Conservation (phyloP, 441 rosid genomes). For the Adansonia grandidieri region DNA sequence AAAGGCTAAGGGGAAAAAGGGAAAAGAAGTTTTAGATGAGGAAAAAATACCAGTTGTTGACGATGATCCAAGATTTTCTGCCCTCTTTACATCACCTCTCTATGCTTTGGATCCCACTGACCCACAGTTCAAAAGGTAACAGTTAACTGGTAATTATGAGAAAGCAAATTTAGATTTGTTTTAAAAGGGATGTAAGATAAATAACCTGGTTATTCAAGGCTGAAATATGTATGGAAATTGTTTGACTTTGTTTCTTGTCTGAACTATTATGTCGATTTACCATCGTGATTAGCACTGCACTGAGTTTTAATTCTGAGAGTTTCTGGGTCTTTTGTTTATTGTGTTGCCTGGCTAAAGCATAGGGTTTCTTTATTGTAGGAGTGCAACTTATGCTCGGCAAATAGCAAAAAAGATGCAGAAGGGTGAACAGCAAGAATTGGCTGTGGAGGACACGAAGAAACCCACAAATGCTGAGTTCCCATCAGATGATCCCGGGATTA, state of each 20-base stretch:
- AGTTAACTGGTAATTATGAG: constrained; percentile 42
- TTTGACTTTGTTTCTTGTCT: neutral
- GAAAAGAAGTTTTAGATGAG: constrained; percentile 53
- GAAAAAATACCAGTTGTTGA: constrained; percentile 66
- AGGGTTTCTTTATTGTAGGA: constrained; percentile 53
- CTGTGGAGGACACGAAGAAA: constrained; percentile 28
- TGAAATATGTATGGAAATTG: neutral
- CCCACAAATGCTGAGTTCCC: constrained; percentile 28
- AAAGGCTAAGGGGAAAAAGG: constrained; percentile 57
- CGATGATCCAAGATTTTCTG: constrained; percentile 75
- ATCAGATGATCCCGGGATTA: constrained; percentile 30
- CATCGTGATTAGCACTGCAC: neutral
- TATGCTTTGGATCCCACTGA: constrained; percentile 92
- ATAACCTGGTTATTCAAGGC: neutral
- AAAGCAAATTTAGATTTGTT: neutral
- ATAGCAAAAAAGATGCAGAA: constrained; percentile 52
- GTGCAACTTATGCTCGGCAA: constrained; percentile 82
- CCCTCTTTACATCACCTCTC: constrained; percentile 54
- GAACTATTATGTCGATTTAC: constrained; percentile 5
- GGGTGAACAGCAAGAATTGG: constrained; percentile 38
- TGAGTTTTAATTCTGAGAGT: constrained; percentile 4
- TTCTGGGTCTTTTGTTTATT: neutral
- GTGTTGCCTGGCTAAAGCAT: constrained; percentile 6
- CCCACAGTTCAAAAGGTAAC: constrained; percentile 91
- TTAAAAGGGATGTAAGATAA: neutral